Evolutionary conservation across 2,329 filamentous ascomycete genomes (phyloP).

Genomic region (Hymenoscyphus scutula): DNA sequence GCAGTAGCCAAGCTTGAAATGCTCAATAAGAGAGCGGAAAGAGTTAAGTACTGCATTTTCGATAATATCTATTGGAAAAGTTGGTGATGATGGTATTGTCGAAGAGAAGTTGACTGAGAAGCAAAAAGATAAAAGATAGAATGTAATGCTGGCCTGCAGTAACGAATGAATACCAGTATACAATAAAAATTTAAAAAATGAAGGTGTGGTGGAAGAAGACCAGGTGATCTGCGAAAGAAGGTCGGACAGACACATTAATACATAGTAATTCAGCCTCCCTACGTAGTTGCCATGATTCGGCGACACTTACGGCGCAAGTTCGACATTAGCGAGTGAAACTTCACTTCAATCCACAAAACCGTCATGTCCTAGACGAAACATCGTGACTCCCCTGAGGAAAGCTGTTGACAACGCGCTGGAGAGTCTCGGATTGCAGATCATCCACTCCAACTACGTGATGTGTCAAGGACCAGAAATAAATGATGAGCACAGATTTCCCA

Average conservation of each 20-base stretch:
- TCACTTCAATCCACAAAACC: not conserved
- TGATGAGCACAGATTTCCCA: not conserved
- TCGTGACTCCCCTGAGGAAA: constrained; percentile 3
- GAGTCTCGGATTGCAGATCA: constrained; percentile 7
- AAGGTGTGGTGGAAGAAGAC: not conserved
- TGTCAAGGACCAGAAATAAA: constrained; percentile 2
- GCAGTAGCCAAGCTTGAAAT: constrained; percentile 14
- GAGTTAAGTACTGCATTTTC: constrained; percentile 20
- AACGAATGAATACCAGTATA: constrained; percentile 17
- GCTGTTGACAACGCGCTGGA: not conserved
- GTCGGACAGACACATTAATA: not conserved
- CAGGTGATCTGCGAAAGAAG: constrained; percentile 1
- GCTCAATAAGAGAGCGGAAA: constrained; percentile 14
- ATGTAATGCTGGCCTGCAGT: constrained; percentile 23
- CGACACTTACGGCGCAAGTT: not conserved
- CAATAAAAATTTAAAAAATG: constrained; percentile 4
- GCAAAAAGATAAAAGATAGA: constrained; percentile 13
- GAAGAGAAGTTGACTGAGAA: not conserved
- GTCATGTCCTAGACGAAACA: constrained; percentile 8
- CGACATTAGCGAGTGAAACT: constrained; percentile 4
- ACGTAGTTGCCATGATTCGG: not conserved
- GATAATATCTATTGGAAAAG: not conserved
- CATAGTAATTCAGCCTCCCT: not conserved
- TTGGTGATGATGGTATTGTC: constrained; percentile 3
- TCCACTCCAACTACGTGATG: not conserved